Percentiles rank a stretch among this genome's conserved stretches.
These are phyloP conservation scores for Leccinum pellstonianum DNA, from an alignment of 768 basidiomycete species.

Conservation along the genomic window DNA sequence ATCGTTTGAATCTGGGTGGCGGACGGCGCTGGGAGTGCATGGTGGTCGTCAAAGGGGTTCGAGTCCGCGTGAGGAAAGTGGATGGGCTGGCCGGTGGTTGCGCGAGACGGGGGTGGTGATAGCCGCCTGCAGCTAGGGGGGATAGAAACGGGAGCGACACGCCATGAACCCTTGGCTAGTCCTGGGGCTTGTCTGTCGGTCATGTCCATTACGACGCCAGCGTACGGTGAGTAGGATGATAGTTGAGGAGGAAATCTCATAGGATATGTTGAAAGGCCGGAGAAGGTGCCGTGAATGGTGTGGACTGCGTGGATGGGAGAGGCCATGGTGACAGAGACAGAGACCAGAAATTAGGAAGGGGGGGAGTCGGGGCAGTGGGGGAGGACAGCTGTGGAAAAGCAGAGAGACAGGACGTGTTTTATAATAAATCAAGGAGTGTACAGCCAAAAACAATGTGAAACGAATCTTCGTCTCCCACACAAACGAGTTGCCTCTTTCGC, in stretches of 20 bases:
- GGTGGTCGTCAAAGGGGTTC: slow-evolving; percentile 28
- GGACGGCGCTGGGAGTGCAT: slow-evolving; percentile 11
- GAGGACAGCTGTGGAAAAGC: slow-evolving; percentile 8
- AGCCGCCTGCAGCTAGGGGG: slow-evolving; percentile 33
- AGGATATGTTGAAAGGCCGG: slow-evolving; percentile 27
- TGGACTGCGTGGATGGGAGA: slow-evolving; percentile 28
- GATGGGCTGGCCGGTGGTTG: slow-evolving; percentile 17
- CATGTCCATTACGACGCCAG: slow-evolving; percentile 26
- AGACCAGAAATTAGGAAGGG: slow-evolving; percentile 9
- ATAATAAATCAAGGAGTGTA: slow-evolving; percentile 18
- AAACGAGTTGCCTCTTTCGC: slow-evolving; percentile 18
- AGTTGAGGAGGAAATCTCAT: slow-evolving; percentile 13
- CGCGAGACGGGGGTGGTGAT: slow-evolving; percentile 13
- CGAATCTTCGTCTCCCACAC: slow-evolving; percentile 12
- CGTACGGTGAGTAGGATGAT: slow-evolving; percentile 21
- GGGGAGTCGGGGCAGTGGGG: background rate
- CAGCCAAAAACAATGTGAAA: slow-evolving; percentile 22
- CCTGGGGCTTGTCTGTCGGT: slow-evolving; percentile 23
- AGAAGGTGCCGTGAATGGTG: slow-evolving; percentile 33
- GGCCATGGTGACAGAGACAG: slow-evolving; percentile 24
- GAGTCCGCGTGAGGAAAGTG: slow-evolving; percentile 20
- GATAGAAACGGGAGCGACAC: slow-evolving; percentile 17
- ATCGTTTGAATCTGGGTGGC: slow-evolving; percentile 3
- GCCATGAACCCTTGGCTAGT: slow-evolving; percentile 29
- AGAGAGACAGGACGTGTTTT: slow-evolving; percentile 4